Evolutionary conservation across 306 rosid species (phyloP), one percentile per base, ranked within the genome.

Genomic region (Senna tora): DNA sequence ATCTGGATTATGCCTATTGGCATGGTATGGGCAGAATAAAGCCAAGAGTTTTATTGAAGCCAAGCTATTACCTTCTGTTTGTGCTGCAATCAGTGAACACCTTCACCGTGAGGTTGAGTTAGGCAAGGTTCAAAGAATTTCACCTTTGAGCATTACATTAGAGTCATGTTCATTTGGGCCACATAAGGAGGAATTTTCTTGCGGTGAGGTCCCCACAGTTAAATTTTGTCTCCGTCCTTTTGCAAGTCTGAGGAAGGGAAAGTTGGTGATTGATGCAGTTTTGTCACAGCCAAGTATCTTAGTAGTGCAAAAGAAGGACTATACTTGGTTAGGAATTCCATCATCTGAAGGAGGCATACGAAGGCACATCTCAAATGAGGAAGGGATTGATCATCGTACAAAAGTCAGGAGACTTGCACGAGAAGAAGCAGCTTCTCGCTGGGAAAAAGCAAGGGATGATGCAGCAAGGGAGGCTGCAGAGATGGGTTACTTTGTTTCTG

Each of bases 251-350:
- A 87, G 96, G 84, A 86, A 91, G 80, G 95, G 98, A 30, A 91
- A 80, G 84, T 82, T 94, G 42, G 97, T 91, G 81, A 77, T 94
- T 55, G 98, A 94, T 82, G 96, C 90, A 38, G 84, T 94, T 77
- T 72, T 94, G 83, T 86, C 84, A 32, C 84, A 86, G 73, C 96
- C 96, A 11, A 84, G 72, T 42, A 65, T 89, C 13, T 71, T 94
- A 81, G 87, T 91, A 17, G 89, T 65, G 32, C 98, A 94, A 78
- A 91, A 87, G 88, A 91, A 83, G 83, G 92, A 94, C 69, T 89
- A 58, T 88, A 83, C 86, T 65, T 94, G 98, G 98, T 72, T 94
- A 78, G 98, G 98, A 25, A 75, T 94, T 75, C 96, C 97, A 38
- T 51, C 78, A 13, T 75, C 84, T 15, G 87, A 86, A 71, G 87